phyloP scores from a whole-genome alignment of 2,329 filamentous ascomycete genomes.

The Elsinoe fawcettii region DNA sequence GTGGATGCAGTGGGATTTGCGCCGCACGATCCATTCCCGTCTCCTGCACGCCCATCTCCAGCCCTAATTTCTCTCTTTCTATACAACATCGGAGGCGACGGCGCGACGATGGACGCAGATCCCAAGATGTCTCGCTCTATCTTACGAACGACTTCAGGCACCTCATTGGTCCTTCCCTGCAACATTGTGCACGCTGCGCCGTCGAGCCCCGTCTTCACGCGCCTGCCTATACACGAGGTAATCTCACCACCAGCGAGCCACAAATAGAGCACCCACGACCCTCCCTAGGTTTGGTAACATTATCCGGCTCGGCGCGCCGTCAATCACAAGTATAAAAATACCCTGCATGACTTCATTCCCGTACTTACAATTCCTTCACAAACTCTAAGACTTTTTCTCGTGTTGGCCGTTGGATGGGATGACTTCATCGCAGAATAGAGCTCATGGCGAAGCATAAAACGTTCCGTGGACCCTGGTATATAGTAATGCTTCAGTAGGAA shows the following conservation, averaged over 20 bases:
- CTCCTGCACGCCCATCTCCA: background rate
- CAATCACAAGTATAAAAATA: background rate
- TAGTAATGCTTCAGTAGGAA: too few species aligned
- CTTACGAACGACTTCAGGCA: background rate
- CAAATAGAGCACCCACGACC: background rate
- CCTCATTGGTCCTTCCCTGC: too few species aligned
- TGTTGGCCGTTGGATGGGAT: background rate
- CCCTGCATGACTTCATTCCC: background rate
- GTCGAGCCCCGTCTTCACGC: too few species aligned
- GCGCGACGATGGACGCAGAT: background rate
- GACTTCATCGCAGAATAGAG: background rate
- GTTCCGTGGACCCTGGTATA: background rate
- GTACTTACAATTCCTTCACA: background rate
- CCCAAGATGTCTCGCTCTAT: background rate
- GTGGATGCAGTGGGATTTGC: background rate
- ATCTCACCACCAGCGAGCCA: background rate
- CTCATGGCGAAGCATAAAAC: background rate
- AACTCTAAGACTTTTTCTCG: background rate
- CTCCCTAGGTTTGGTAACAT: background rate
- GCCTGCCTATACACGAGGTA: background rate
- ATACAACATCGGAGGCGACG: background rate
- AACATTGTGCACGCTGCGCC: too few species aligned
- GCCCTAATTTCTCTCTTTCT: background rate
- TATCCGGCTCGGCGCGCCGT: background rate
- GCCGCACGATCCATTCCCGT: background rate